Evolutionary conservation across 345 rosid species (phyloP).

Genomic region (Dimocarpus longan): DNA sequence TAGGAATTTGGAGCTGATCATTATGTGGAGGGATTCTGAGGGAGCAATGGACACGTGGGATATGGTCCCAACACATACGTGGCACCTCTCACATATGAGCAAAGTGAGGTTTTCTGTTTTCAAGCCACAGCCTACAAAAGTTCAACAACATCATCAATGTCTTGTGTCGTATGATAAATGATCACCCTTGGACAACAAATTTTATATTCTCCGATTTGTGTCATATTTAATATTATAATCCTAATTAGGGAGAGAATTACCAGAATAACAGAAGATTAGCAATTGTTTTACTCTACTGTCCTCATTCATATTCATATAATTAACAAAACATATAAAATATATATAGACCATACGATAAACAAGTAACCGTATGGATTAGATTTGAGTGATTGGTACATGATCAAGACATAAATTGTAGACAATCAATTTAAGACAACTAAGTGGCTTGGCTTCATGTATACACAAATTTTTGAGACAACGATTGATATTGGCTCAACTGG

Average conservation of each 20-base stretch:
- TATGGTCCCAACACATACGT: background rate
- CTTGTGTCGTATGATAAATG: background rate
- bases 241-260: background rate
- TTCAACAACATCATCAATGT: background rate
- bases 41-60: background rate
- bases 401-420: background rate
- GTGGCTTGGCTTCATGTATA: background rate
- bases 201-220: background rate
- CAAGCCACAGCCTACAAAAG: background rate
- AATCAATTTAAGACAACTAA: constrained; percentile 10
- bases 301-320: background rate
- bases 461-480: background rate
- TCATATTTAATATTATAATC: background rate
- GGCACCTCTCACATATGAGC: too few species aligned
- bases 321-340: background rate
- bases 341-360: background rate
- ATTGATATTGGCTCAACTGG: background rate
- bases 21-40: background rate
- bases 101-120: background rate
- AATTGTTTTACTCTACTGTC: constrained; percentile 13
- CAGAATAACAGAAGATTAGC: constrained; percentile 19
- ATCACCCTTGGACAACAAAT: background rate
- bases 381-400: constrained; percentile 7
- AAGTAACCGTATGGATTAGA: constrained; percentile 20
- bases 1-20: background rate